Evolutionary conservation across 805 yeast species (phyloP), one percentile per base, ranked within the genome.

Genomic region (Candida alai): DNA sequence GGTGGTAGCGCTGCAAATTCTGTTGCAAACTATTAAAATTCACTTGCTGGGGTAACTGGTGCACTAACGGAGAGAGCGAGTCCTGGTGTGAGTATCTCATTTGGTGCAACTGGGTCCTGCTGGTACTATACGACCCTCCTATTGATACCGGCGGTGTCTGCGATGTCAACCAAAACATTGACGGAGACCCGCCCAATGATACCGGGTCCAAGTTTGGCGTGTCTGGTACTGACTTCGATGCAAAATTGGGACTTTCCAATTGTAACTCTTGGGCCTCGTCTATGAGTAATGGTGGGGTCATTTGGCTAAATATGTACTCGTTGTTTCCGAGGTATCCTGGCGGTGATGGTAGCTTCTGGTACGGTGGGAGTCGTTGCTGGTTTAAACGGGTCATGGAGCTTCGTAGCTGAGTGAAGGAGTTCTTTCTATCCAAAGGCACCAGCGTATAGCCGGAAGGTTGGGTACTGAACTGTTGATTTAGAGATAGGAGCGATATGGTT

Each of bases 101-200:
- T 13, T 40, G 53, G 30, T 43, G 36, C 14, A 51, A 40, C 6
- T 50, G 46, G 24, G 42, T 53, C 35, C 45, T 42, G 36, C 40
- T 43, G 30, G 12, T 56, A 51, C 18, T 35, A 21, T 26, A 30
- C 7, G 33, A 23, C 17, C 24, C 21, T 36, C 42, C 52, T 36
- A 40, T 52, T 21, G 58, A 58, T 42, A 45, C 48, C 12, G 80
- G 79, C 1, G 80, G 80, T 0, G 80, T 72, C 34, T 69, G 70
- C 14, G 72, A 64, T n/a, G 68, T 60, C 28, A 76, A 53, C 66
- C 74, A 69, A 41, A 75, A 73, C 31, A 73, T 52, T 4, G 79
- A 73, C 1, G 81, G 81, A 1, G 78, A 73, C 5, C 75, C 77
- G 2, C 73, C 70, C 11, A 74, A 31, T 4, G 78, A 72, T 1